Evolutionary conservation across 2,329 filamentous ascomycete species (phyloP), one percentile per base, ranked within the genome.

Genomic region (Beauveria sp.): DNA sequence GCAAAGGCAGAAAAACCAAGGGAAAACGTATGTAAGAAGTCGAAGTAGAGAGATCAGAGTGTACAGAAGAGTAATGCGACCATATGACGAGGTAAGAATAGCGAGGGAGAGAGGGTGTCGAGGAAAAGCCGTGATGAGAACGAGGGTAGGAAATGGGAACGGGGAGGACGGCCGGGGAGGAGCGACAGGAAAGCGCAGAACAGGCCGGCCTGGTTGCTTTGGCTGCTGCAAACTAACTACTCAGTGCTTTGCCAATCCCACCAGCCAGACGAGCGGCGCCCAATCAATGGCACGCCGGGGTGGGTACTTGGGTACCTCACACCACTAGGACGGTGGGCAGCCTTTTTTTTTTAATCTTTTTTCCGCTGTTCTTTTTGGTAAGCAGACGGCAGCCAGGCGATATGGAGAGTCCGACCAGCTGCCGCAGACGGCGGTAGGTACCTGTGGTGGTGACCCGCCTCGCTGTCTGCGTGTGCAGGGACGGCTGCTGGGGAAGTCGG

Each of bases 81-180:
- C 20, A 16, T 34, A 46, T 37, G 48, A 55, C 55, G 47, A 58
- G 55, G 50, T 57, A 58, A 59, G 2, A 48, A 59, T 56, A 59
- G 24, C 55, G 61, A 54, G 43, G 30, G 50, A 57, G 46, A 37
- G 51, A 48, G 61, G 30, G 48, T 54, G 57, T 59, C 28, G 47
- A 59, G 60, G 30, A 57, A 51, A 46, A 59, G 40, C 48, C 61
- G 55, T 48, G 48, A 50, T 53, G 55, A 62, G 50, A 55, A 47
- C 43, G 61, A 59, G 48, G 43, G 54, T 55, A 62, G 55, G 61
- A 55, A 62, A 62, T 59, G 55, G 61, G 28, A 59, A 62, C 26
- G 54, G 61, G 61, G 61, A 62, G 55, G 61, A 62, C 61, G 61
- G 48, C 46, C 54, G 55, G 55, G 61, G 61, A 62, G 61, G 61